Percentiles rank a stretch among this genome's conserved stretches.
Conservation (phyloP, 352 stramenopile genomes). For the Albugo laibachii region DNA sequence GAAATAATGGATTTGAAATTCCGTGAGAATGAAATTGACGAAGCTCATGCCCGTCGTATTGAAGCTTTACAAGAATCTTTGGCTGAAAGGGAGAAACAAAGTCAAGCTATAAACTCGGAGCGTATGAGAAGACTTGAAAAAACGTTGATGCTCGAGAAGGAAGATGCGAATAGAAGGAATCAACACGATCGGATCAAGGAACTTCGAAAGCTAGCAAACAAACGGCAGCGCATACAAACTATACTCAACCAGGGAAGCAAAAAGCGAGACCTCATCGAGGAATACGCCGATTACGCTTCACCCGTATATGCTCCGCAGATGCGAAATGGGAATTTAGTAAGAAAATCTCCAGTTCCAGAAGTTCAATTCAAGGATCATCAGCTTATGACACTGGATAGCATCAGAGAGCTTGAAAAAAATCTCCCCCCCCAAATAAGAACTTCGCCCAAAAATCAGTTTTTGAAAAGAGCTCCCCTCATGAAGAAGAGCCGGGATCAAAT, state of each 20-base stretch:
- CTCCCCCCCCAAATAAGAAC: not conserved
- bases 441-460: conserved; percentile 10
- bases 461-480: conserved; percentile 17
- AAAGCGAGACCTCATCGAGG: conserved; percentile 74
- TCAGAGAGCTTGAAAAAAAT: conserved; percentile 13
- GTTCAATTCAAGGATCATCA: conserved; percentile 5
- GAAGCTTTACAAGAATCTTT: conserved; percentile 61
- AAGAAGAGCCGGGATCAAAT: conserved; percentile 52
- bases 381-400: conserved; percentile 13
- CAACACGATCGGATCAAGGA: conserved; percentile 73
- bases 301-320: conserved; percentile 69
- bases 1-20: conserved; percentile 79
- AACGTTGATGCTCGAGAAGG: conserved; percentile 45
- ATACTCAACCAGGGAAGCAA: not conserved
- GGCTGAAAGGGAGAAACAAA: conserved; percentile 72
- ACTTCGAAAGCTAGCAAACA: conserved; percentile 82
- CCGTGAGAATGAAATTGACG: conserved; percentile 79
- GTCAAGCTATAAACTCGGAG: conserved; percentile 83
- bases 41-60: conserved; percentile 60
- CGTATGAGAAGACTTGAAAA: conserved; percentile 78
- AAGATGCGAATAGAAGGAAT: conserved; percentile 54
- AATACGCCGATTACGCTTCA: conserved; percentile 74
- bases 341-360: conserved; percentile 6
- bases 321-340: conserved; percentile 25
- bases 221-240: conserved; percentile 32